Percentiles rank a stretch among this genome's conserved stretches.
Conservation (phyloP, 768 basidiomycete genomes). For the Sistotremastrum suecicum region DNA sequence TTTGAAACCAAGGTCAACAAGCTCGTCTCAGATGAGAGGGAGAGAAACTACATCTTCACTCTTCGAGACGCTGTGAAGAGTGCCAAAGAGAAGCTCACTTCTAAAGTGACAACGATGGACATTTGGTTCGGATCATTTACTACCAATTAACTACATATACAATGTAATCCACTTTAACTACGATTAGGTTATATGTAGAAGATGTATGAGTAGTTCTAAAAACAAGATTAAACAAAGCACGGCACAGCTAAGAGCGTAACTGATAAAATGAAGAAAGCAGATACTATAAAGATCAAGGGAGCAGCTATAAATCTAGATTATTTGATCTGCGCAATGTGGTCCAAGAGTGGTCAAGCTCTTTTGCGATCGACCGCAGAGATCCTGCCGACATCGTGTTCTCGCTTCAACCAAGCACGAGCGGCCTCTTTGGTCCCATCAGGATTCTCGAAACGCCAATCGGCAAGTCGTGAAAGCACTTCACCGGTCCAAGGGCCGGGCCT, state of each 20-base stretch:
- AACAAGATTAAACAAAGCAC: neutral
- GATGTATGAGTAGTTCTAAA: neutral
- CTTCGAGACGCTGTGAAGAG: conserved; percentile 16
- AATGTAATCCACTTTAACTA: too few relatives aligned
- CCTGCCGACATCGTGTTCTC: conserved; percentile 35
- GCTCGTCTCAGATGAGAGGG: conserved; percentile 17
- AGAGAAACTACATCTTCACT: conserved; percentile 18
- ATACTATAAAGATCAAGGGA: too few relatives aligned
- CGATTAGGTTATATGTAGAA: too few relatives aligned
- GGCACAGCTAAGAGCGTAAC: neutral
- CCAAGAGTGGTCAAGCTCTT: neutral
- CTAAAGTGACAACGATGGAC: conserved; percentile 16
- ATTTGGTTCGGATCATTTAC: conserved; percentile 17
- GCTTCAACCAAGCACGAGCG: conserved; percentile 55
- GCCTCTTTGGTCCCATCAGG: conserved; percentile 51
- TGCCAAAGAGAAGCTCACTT: conserved; percentile 5
- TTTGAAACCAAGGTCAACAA: conserved; percentile 16
- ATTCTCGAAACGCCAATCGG: conserved; percentile 79
- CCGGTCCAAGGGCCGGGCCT: conserved; percentile 63
- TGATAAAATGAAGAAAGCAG: too few relatives aligned
- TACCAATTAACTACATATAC: neutral
- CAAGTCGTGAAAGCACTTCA: conserved; percentile 43
- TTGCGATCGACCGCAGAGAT: conserved; percentile 20
- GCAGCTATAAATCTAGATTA: too few relatives aligned
- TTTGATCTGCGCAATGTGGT: too few relatives aligned